phyloP scores from a whole-genome alignment of 1,139 yeast genomes.

The Suhomyces yuchorum region DNA sequence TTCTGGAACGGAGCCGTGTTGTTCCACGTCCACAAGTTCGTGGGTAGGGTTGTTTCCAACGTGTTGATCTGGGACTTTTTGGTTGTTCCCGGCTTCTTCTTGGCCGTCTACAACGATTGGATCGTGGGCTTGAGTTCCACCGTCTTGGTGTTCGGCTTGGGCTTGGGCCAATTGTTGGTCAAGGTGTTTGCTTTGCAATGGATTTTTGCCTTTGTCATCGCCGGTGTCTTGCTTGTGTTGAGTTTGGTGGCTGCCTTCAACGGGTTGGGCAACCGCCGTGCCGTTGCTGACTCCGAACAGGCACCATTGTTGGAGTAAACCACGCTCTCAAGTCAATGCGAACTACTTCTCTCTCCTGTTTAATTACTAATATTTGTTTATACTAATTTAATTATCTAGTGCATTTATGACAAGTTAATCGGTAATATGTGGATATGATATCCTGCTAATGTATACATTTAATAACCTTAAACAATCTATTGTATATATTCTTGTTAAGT shows the following conservation, averaged over 20 bases:
- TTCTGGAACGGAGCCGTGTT: conserved; percentile 86
- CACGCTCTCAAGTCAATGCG: no score
- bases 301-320: conserved; percentile 13
- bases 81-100: conserved; percentile 59
- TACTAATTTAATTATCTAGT: no score
- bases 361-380: no score
- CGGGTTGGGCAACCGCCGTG: conserved; percentile 17
- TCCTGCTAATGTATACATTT: no score
- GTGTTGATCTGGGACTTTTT: conserved; percentile 77
- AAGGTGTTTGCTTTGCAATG: conserved; percentile 78
- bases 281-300: conserved; percentile 8
- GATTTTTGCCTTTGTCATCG: conserved; percentile 74
- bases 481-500: no score
- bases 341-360: no score
- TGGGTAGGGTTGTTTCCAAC: conserved; percentile 72
- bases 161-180: conserved; percentile 66
- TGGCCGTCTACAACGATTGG: conserved; percentile 69
- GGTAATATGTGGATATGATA: no score
- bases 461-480: no score
- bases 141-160: conserved; percentile 63
- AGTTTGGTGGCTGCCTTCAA: conserved; percentile 46
- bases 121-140: conserved; percentile 63
- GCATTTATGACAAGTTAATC: no score
- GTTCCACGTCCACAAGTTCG: conserved; percentile 55
- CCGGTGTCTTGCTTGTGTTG: conserved; percentile 53